A percentile compares a stretch with the other conserved stretches of the same genome.
These are phyloP conservation scores for Colletotrichum endophyticum DNA, from an alignment of 2,329 filamentous ascomycete genomes.

Conservation along the genomic window DNA sequence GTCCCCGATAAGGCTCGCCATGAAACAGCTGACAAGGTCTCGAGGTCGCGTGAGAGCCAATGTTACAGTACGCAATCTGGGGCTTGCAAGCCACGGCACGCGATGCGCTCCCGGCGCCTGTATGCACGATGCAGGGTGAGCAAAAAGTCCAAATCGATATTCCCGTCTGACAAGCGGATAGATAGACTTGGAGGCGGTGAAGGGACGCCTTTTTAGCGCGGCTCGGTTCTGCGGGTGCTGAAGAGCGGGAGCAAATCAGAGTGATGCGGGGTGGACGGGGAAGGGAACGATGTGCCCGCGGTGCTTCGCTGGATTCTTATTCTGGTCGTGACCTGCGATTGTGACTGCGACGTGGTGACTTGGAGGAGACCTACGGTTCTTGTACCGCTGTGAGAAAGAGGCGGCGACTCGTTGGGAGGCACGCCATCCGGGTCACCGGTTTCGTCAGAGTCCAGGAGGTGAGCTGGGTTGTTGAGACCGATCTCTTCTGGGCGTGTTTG, in stretches of 20 bases:
- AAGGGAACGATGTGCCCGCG: neutral
- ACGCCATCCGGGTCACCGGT: neutral
- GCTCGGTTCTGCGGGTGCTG: constrained; percentile 3
- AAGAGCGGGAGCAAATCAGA: constrained; percentile 9
- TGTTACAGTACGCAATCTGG: neutral
- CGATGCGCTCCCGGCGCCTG: neutral
- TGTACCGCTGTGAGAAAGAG: neutral
- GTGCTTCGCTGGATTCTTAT: neutral
- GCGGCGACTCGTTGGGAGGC: neutral
- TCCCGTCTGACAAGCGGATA: neutral
- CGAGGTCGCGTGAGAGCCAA: neutral
- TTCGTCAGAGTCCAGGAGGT: neutral
- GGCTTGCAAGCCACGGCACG: neutral
- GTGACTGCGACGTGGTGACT: neutral
- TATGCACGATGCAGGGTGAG: constrained; percentile 17
- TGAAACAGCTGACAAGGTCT: neutral
- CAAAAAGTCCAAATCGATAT: neutral
- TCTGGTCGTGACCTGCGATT: neutral
- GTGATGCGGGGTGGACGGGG: neutral
- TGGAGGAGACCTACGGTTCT: neutral
- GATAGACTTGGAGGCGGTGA: constrained; percentile 1
- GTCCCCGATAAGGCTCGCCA: neutral
- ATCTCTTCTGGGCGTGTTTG: neutral
- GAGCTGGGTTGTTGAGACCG: neutral
- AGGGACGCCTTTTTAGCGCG: constrained; percentile 1